Base-by-base conservation (phyloP, 2,329 filamentous ascomycete genomes). In the Alternaria brassicae region DNA sequence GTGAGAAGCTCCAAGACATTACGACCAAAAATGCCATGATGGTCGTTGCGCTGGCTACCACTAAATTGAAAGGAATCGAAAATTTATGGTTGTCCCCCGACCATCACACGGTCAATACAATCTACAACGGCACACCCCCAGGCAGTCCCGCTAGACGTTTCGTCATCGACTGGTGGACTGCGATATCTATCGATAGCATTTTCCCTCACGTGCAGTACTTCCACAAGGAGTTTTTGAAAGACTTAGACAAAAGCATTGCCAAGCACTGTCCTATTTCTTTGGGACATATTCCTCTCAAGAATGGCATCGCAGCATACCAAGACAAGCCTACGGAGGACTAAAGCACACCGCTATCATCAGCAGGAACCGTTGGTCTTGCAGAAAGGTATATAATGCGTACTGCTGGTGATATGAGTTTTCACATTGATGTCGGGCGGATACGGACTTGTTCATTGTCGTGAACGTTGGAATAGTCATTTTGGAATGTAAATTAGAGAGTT, bases 181-280 rank as follows among this genome's bases (percentile, higher is more conserved):
- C 3, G 2, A 0, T 13, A 3, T 3, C 19, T 21, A 25, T 41
- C 10, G 8, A 12, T 2, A 2, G 0, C 2, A 25, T 23, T 4
- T 23, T 25, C 39, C 7, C 9, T 21, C 5, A 3, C 19, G 1
- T 23, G 12, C 5, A 2, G 6, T 0, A 0, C 2, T 0, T 41
- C 0, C 10, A 13, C 2, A 3, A 25, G 15, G 39, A 13, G 4
- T 41, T 41, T 19, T 10, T 41, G 12, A 2, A 41, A 15, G 19
- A 41, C 39, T 17, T 41, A 1, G 12, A 12, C 3, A 7, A 41
- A n/a, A n/a, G n/a, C n/a, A n/a, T n/a, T n/a, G n/a, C n/a, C n/a
- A n/a, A n/a, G n/a, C n/a, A n/a, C n/a, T n/a, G n/a, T n/a, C n/a
- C n/a, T n/a, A n/a, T n/a, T n/a, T n/a, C n/a, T n/a, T n/a, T 19